Base-by-base conservation (phyloP, 257 asterid species). In the Solanum peruvianum region DNA sequence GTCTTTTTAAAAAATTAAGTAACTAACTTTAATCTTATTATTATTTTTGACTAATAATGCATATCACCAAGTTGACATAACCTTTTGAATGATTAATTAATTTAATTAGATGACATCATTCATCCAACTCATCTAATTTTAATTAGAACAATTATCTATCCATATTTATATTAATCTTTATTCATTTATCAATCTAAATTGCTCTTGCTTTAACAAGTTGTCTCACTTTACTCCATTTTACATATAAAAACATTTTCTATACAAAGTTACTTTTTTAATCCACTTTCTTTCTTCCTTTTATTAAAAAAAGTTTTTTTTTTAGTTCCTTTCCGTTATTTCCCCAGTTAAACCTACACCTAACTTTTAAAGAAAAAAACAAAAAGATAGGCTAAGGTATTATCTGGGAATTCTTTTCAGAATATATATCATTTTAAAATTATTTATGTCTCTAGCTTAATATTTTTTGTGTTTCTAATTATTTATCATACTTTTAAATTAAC, bases 391-490 rank as follows among this genome's bases (percentile, higher is more conserved):
- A 13, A 13, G 39, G 37, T 15, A 44, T 77, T 39, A 60, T 60
- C 29, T 60, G 69, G 29, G 67, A 23, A 21, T 20, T 20, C 8
- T 5, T 21, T 23, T 4, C 2, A 52, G 23, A 60, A 9, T 9
- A 10, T 60, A 9, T 23, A 23, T 20, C 64, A 4, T 56, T 56
- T 56, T 56, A 52, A 52, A 52, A 16, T 2, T 52, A 52, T 52
- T 52, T 52, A 52, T 16, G 4, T 52, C 62, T 6, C 62, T 6
- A 16, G 23, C 9, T 4, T 52, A 52, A 52, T 37, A 6, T 37
- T 37, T 35, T 37, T 0, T 6, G 0, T 1, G 1, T 37, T 1
- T 1, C 7, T 35, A 35, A 35, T 35, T 35, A 35, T 35, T 35
- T 35, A 35, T 5, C 4, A 3, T 35, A 5, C 1, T 35, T 35